Base-by-base conservation (phyloP, 1,139 yeast genomes). In the Spencermartinsiella ligniputridi region DNA sequence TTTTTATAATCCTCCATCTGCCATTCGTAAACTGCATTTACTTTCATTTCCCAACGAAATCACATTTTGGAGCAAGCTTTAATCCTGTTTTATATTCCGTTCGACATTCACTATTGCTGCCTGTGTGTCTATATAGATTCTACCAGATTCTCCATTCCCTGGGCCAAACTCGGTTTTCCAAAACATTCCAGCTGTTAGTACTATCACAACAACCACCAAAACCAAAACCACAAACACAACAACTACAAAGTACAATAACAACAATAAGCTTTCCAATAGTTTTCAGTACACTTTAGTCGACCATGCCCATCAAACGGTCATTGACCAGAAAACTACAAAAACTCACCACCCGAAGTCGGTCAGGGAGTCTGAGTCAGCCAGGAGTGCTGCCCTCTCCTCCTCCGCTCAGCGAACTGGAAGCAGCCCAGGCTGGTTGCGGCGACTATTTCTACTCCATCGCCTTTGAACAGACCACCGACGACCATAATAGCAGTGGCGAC, bases 391-490 rank as follows among this genome's bases (percentile, higher is more conserved):
- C 40, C 11, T 35, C 46, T n/a, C 15, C 44, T 29, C 35, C 36
- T 27, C 32, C 32, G 5, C 32, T 27, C 15, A 27, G 32, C 32
- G 32, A 27, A n/a, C 15, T 27, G 39, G 35, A 36, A 33, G 40
- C 32, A 17, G 17, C 44, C 3, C 34, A 40, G 13, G 38, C 47
- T n/a, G 19, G 40, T 13, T 30, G 39, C 33, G 41, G 40, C n/a
- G 58, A 59, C 45, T 53, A 54, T 44, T 61, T 61, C 41, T 50
- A 47, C 37, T 58, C 63, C 13, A 52, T 61, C 9, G 45, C 51
- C 21, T 54, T 56, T 24, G 60, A 56, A 36, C 53, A 54, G 39
- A 53, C 56, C 43, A 17, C 41, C 51, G 12, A 37, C 36, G 22
- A 18, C 37, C n/a, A 39, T 34, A 22, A 35, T 45, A n/a, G 12